These are phyloP conservation scores for Amaranthus cruentus DNA, from an alignment of 148 eudicot species.

Conservation along the genomic window DNA sequence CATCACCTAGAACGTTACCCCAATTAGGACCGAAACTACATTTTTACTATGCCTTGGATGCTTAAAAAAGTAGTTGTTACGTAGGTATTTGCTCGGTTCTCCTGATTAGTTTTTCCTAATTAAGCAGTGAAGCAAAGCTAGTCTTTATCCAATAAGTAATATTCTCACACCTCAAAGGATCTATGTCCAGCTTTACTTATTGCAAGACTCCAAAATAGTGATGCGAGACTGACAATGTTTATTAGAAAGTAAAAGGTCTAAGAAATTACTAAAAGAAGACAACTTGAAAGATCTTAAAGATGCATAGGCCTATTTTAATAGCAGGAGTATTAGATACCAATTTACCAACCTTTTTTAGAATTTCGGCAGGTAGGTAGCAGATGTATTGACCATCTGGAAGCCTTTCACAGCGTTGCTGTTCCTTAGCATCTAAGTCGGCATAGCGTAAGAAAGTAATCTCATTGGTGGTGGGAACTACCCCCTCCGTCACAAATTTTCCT, in stretches of 20 bases:
- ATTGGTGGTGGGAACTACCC: slow-evolving; percentile 95
- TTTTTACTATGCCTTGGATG: too few species aligned
- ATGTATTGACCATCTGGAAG: slow-evolving; percentile 86
- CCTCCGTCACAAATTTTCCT: slow-evolving; percentile 73
- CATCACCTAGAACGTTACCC: too few species aligned
- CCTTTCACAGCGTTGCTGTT: slow-evolving; percentile 68
- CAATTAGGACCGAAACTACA: too few species aligned
- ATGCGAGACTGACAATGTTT: not conserved
- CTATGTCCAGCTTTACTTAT: not conserved
- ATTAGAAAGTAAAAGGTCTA: not conserved
- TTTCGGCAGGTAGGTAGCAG: slow-evolving; percentile 77
- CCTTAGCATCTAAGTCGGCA: slow-evolving; percentile 47
- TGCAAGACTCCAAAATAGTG: not conserved
- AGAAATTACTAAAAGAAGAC: not conserved
- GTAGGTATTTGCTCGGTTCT: too few species aligned
- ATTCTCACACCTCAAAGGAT: too few species aligned
- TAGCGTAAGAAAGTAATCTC: slow-evolving; percentile 92
- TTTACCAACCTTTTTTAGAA: slow-evolving; percentile 71
- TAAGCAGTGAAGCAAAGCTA: too few species aligned
- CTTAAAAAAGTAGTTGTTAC: too few species aligned
- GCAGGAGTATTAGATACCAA: not conserved
- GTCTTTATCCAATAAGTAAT: too few species aligned
- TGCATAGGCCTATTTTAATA: not conserved
- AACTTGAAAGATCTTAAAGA: not conserved
- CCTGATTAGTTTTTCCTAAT: too few species aligned